phyloP scores from a whole-genome alignment of 2,329 filamentous ascomycete species.

The Monilinia aucupariae region DNA sequence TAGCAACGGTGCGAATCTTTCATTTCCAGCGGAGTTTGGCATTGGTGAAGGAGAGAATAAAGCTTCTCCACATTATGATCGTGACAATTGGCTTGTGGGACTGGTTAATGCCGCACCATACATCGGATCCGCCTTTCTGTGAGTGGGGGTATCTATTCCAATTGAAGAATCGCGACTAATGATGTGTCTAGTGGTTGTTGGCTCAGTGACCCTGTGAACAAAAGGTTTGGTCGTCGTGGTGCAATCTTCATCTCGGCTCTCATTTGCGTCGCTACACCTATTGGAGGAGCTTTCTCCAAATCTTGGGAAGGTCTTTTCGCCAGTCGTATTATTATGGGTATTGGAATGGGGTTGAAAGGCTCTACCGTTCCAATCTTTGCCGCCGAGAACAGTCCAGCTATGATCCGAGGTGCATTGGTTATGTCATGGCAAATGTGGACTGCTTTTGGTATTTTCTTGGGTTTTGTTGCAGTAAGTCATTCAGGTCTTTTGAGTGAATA shows the following conservation, averaged over 20 bases:
- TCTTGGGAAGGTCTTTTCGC: conserved; percentile 53
- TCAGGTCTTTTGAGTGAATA: fast-evolving
- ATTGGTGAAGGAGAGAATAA: conserved; percentile 37
- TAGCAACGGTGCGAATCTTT: conserved; percentile 44
- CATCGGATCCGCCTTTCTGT: conserved; percentile 43
- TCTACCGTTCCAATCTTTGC: conserved; percentile 46
- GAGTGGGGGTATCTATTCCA: background rate
- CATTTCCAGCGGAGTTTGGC: conserved; percentile 45
- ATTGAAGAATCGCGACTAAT: conserved; percentile 36
- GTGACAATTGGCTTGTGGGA: conserved; percentile 47
- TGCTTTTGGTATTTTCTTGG: conserved; percentile 54
- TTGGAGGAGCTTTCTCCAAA: conserved; percentile 54
- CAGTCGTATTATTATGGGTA: conserved; percentile 50
- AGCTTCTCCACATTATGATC: conserved; percentile 5
- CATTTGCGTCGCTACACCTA: conserved; percentile 45
- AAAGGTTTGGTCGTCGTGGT: conserved; percentile 59
- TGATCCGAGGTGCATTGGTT: conserved; percentile 58
- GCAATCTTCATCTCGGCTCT: conserved; percentile 73
- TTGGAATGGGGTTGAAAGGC: conserved; percentile 55
- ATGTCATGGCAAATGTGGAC: conserved; percentile 80
- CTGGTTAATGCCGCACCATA: conserved; percentile 52
- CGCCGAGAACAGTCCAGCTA: conserved; percentile 49
- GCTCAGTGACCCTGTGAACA: conserved; percentile 60
- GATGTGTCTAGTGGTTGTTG: conserved; percentile 50
- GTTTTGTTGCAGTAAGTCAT: conserved; percentile 28